phyloP scores from a whole-genome alignment of 2,329 filamentous ascomycete species.

The Colletotrichum acutatum region DNA sequence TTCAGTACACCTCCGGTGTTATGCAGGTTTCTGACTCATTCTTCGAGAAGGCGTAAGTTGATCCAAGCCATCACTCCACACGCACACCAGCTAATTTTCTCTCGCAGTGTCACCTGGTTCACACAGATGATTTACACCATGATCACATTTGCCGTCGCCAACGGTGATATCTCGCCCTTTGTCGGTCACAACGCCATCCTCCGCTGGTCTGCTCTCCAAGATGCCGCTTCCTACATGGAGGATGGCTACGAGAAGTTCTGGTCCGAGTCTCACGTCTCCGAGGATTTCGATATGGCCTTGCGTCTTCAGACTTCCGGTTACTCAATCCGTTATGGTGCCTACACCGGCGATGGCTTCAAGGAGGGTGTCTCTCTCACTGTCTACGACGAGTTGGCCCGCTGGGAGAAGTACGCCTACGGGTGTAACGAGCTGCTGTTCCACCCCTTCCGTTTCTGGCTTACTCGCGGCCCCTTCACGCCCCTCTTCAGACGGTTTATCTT shows the following conservation, averaged over 20 bases:
- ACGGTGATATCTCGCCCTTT: conserved; percentile 79
- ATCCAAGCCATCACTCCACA: neutral
- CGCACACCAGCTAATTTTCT: conserved; percentile 42
- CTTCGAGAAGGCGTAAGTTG: conserved; percentile 71
- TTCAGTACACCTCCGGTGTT: conserved; percentile 79
- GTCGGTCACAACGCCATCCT: conserved; percentile 83
- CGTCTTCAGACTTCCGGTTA: conserved; percentile 77
- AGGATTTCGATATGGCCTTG: conserved; percentile 82
- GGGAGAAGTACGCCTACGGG: conserved; percentile 80
- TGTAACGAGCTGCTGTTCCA: conserved; percentile 79
- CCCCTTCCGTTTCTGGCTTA: conserved; percentile 71
- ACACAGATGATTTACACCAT: conserved; percentile 82
- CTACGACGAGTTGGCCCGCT: conserved; percentile 77
- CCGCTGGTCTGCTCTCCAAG: conserved; percentile 65
- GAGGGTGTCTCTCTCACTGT: conserved; percentile 80
- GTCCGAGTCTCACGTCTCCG: conserved; percentile 81
- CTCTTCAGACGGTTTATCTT: conserved; percentile 71
- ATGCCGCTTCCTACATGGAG: conserved; percentile 48
- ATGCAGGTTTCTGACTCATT: conserved; percentile 80
- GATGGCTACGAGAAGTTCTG: conserved; percentile 75
- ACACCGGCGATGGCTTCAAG: conserved; percentile 76
- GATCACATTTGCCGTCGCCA: conserved; percentile 76
- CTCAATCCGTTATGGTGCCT: conserved; percentile 75
- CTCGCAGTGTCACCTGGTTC: conserved; percentile 74
- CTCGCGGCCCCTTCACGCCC: conserved; percentile 71